A percentile compares a stretch with the other conserved stretches of the same genome.
These are phyloP conservation scores for Aspergillus pseudotamarii DNA, from an alignment of 2,329 filamentous ascomycete species.

Conservation along the genomic window DNA sequence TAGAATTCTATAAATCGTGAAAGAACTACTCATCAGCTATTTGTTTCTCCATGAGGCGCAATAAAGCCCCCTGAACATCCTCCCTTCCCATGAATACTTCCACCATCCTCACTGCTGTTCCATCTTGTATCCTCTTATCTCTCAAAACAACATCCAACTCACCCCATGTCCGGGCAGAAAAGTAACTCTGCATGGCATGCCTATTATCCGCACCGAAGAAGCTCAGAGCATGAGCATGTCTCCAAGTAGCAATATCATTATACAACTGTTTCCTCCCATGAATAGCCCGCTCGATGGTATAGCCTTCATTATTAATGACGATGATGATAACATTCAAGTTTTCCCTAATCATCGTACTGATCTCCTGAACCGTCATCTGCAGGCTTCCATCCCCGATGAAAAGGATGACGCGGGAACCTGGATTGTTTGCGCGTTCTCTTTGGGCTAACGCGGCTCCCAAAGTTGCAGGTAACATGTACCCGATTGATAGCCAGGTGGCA, in stretches of 20 bases:
- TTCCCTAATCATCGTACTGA: conserved; percentile 65
- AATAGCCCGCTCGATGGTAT: conserved; percentile 61
- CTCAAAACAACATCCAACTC: conserved; percentile 48
- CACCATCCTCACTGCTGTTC: conserved; percentile 43
- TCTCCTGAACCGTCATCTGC: conserved; percentile 67
- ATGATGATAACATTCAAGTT: conserved; percentile 54
- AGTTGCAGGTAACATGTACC: conserved; percentile 62
- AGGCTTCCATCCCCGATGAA: conserved; percentile 67
- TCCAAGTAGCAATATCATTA: conserved; percentile 58
- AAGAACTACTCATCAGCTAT: conserved; percentile 24
- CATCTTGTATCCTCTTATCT: conserved; percentile 40
- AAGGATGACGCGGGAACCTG: conserved; percentile 52
- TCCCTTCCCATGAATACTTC: conserved; percentile 46
- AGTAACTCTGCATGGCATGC: conserved; percentile 42
- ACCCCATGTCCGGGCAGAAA: conserved; percentile 46
- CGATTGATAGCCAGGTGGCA: conserved; percentile 63
- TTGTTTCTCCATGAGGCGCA: conserved; percentile 33
- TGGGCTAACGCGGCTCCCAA: conserved; percentile 59
- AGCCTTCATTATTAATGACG: conserved; percentile 62
- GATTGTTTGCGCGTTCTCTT: conserved; percentile 22
- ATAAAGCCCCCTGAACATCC: conserved; percentile 38
- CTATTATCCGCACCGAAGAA: conserved; percentile 51
- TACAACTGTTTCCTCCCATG: conserved; percentile 58
- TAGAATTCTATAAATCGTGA: too few species aligned
- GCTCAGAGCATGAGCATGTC: conserved; percentile 51